Conservation (phyloP, 2,329 filamentous ascomycete genomes). For the Sclerotinia nivalis region DNA sequence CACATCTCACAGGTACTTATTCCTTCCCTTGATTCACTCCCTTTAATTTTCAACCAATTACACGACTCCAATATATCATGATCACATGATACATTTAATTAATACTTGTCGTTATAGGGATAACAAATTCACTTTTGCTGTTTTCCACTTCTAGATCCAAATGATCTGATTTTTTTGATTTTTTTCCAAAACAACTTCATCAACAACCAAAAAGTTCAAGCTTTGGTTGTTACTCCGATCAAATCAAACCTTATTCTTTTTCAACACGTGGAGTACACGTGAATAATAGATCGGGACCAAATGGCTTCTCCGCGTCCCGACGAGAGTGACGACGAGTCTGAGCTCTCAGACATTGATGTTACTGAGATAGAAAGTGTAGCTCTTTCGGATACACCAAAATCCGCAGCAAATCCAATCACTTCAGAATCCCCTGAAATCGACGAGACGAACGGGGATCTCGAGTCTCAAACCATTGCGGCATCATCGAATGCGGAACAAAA, state of each 20-base stretch:
- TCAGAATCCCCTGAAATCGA: neutral
- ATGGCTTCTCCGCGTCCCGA: neutral
- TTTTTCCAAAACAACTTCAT: neutral
- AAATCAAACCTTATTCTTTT: neutral
- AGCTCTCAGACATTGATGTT: neutral
- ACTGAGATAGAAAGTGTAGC: conserved; percentile 1
- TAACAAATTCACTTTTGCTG: neutral
- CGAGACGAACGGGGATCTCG: neutral
- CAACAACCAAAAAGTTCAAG: neutral
- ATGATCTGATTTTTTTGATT: neutral
- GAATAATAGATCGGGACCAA: neutral
- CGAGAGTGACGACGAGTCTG: conserved; percentile 4
- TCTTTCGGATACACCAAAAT: conserved; percentile 8
- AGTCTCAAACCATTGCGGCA: neutral
- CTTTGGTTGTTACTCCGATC: neutral
- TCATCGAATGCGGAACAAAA: neutral
- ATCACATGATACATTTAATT: conserved; percentile 16
- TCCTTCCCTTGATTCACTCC: conserved; percentile 1
- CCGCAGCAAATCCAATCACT: neutral
- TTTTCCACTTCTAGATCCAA: neutral
- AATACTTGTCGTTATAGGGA: neutral
- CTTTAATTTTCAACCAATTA: neutral
- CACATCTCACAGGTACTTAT: neutral
- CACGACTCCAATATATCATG: neutral
- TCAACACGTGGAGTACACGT: conserved; percentile 11